Evolutionary conservation across 306 rosid genomes (phyloP).

Genomic region (Echinosophora koreensis): DNA sequence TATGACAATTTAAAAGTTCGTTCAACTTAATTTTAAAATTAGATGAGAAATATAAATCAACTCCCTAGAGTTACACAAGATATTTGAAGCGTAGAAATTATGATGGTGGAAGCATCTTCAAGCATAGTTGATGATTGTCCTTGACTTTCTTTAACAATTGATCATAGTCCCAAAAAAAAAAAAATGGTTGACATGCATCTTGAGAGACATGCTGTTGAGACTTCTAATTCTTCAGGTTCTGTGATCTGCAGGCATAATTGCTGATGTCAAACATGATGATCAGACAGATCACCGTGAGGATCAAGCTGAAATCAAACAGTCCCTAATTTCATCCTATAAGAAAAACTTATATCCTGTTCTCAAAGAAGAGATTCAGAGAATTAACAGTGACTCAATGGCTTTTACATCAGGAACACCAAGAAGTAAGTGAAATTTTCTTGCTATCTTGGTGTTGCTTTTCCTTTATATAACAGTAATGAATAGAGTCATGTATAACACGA

Average conservation of each 20-base stretch:
- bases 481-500: not conserved
- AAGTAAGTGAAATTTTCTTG: constrained; percentile 54
- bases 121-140: constrained; percentile 22
- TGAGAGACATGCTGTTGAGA: not conserved
- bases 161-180: not conserved
- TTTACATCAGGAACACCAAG: constrained; percentile 55
- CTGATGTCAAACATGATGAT: constrained; percentile 72
- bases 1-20: not conserved
- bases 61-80: constrained; percentile 7
- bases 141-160: constrained; percentile 6
- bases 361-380: constrained; percentile 71
- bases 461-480: constrained; percentile 2
- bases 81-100: not conserved
- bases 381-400: constrained; percentile 32
- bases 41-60: constrained; percentile 22
- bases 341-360: constrained; percentile 72
- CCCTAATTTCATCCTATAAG: constrained; percentile 71
- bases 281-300: constrained; percentile 65
- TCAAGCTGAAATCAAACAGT: constrained; percentile 74
- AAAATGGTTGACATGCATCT: not conserved
- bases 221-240: constrained; percentile 10
- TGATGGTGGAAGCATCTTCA: constrained; percentile 17
- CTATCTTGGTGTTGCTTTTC: not conserved
- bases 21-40: constrained; percentile 25
- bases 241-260: constrained; percentile 67